Base-by-base conservation (phyloP, 2,329 filamentous ascomycete genomes). In the Juglanconis oblonga region DNA sequence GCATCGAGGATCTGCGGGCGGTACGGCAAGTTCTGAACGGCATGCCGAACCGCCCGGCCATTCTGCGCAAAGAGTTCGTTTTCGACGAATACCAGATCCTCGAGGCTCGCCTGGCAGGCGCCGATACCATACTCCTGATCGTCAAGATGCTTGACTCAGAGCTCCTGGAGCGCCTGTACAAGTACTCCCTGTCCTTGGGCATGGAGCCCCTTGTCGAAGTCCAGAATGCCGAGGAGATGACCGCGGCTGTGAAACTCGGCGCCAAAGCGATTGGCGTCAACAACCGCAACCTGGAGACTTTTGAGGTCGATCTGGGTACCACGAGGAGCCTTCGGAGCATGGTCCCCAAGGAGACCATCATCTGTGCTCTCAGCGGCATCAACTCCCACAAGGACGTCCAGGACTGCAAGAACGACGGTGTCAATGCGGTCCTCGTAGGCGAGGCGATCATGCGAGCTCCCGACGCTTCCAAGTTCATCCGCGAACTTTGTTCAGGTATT, bases 121-220 rank as follows among this genome's bases (percentile, higher is more conserved):
- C 95, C 7, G 94, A 99, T 74, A 97, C 94, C 0, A 89, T 99
- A 17, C 81, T 99, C 32, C 83, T 99, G 24, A 99, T 99, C 67
- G 95, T 99, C 55, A 99, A 99, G 79, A 99, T 99, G 95, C 85
- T 99, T 10, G 89, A 94, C 62, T 78, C 84, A 32, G 85, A 86
- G 33, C 81, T 90, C 4, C 81, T 99, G 36, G 86, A 87, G 61
- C 82, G 85, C 49, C 80, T 99, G 10, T 99, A 97, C 79, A 82
- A 87, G 59, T 99, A 98, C 77, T 97, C 92, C 1, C 81, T 87
- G 48, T 92, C 89, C 2, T 81, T 99, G 2, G 94, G 93, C 17
- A 99, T 99, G 95, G 96, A 99, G 76, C 95, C 95, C 38, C 77
- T 99, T 35, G 95, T 99, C 1, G 95, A 99, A 73, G 95, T 99